Percentiles rank a stretch among this genome's conserved stretches.
Evolutionary conservation across 2,329 filamentous ascomycete genomes (phyloP).

Genomic region (Zymoseptoria crescenta): DNA sequence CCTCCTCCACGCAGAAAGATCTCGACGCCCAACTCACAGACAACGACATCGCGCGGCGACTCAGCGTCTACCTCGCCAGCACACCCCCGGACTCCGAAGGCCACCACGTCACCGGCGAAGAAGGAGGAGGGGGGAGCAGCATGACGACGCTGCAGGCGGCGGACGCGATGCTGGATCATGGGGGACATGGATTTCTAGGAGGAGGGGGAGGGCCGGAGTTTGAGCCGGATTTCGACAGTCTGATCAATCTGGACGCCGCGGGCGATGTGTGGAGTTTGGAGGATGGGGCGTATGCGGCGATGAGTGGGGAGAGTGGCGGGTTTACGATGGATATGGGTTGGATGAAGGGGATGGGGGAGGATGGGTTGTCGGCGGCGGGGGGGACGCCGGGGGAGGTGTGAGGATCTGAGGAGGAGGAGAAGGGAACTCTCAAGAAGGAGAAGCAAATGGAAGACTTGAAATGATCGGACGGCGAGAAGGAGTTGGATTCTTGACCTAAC

Average conservation of each 20-base stretch:
- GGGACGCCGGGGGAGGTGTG: background rate
- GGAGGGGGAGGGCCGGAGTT: constrained; percentile 14
- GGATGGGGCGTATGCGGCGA: constrained; percentile 27
- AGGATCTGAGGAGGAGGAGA: background rate
- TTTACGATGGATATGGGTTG: constrained; percentile 31
- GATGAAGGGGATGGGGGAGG: constrained; percentile 28
- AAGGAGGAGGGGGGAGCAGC: too few relatives aligned
- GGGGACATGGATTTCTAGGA: background rate
- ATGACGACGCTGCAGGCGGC: background rate
- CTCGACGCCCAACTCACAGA: constrained; percentile 29
- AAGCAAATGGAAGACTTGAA: too few relatives aligned
- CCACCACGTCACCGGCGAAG: constrained; percentile 9
- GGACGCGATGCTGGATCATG: background rate
- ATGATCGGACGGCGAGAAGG: background rate
- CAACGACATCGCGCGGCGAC: constrained; percentile 40
- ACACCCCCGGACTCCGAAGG: constrained; percentile 39
- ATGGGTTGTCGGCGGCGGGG: constrained; percentile 4
- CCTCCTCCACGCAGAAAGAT: constrained; percentile 4
- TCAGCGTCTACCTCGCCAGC: constrained; percentile 44
- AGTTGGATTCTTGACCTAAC: background rate
- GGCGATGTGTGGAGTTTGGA: constrained; percentile 29
- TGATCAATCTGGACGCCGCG: constrained; percentile 32
- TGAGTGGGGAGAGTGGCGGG: constrained; percentile 27
- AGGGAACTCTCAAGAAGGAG: background rate
- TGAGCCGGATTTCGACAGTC: constrained; percentile 31